A percentile compares a stretch with the other conserved stretches of the same genome.
These are phyloP conservation scores for Solanum pinnatisectum DNA, from an alignment of 257 asterid species.

Conservation along the genomic window DNA sequence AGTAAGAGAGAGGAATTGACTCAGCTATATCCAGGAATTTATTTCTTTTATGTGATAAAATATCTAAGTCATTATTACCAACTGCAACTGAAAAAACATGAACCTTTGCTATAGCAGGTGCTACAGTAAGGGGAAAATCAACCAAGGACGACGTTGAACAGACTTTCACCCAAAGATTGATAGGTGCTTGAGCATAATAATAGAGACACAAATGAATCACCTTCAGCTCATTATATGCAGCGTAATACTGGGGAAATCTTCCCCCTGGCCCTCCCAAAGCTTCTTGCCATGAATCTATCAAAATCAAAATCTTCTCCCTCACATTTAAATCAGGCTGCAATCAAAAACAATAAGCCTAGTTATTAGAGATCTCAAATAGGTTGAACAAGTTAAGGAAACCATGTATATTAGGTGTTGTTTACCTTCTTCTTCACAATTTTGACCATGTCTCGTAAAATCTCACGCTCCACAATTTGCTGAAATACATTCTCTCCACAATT, in stretches of 20 bases:
- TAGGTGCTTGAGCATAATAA: not conserved
- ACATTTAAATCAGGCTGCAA: constrained; percentile 89
- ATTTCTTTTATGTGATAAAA: not conserved
- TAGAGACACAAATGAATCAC: constrained; percentile 22
- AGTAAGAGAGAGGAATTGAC: not conserved
- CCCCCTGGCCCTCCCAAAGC: constrained; percentile 85
- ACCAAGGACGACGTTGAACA: not conserved
- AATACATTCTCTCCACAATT: constrained; percentile 89
- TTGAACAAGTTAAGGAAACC: not conserved
- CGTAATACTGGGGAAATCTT: constrained; percentile 76
- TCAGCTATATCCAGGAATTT: not conserved
- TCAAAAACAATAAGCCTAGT: not conserved
- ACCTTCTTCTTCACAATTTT: constrained; percentile 95
- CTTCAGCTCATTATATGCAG: constrained; percentile 91
- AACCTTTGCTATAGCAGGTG: not conserved
- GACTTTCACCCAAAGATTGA: not conserved
- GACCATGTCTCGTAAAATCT: constrained; percentile 86
- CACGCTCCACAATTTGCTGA: constrained; percentile 87
- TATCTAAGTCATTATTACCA: not conserved
- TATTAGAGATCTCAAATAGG: not conserved
- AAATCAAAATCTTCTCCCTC: constrained; percentile 82
- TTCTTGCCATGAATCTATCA: constrained; percentile 96
- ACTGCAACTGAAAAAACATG: not conserved
- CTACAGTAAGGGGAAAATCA: not conserved
- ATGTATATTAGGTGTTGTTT: not conserved